Evolutionary conservation across 441 rosid species (phyloP), one percentile per base, ranked within the genome.

Genomic region (Corymbia citriodora): DNA sequence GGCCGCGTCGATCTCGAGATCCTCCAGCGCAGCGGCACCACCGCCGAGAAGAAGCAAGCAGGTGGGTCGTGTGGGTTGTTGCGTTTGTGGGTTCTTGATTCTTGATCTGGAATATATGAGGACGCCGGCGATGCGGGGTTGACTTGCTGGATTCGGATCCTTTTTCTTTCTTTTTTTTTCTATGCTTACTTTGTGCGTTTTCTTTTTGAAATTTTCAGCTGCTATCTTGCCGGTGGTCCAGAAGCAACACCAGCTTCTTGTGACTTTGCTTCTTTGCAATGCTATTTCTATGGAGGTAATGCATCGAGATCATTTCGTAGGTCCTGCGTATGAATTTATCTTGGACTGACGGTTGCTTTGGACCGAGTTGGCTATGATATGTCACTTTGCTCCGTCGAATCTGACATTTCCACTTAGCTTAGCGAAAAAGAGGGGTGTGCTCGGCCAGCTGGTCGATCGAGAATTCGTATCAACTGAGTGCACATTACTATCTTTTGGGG

Each of bases 171-270:
- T n/a, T 11, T 50, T 17, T 63, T 16, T 53, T 59, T 10, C 65
- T 40, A 7, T 81, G 25, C 61, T 31, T 85, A 87, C 55, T 72
- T 9, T 55, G 29, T 36, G 27, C 57, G 45, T 48, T 53, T 83
- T 23, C 14, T 15, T 89, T 27, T 53, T 55, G 74, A 61, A 45
- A 79, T 31, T 86, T 87, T 74, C 89, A 98, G 99, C 99, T 91
- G 92, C 94, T 8, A 97, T 98, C 91, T 92, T 96, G 57, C 99
- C 99, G 6, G 99, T 98, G 90, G 99, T 97, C 90, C 96, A 98
- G 88, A 98, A 96, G 93, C 99, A 98, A 93, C 99, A 98, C 89
- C 99, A 97, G 93, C 99, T 98, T 92, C 93, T 98, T 16, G 99
- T 98, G 88, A 98, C 99, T 21, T 90, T 98, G 93, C 98, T 98